Evolutionary conservation across 202 grass and related monocot genomes (phyloP), one percentile per base, ranked within the genome.

Genomic region (Bolboschoenoplectus hybrid): DNA sequence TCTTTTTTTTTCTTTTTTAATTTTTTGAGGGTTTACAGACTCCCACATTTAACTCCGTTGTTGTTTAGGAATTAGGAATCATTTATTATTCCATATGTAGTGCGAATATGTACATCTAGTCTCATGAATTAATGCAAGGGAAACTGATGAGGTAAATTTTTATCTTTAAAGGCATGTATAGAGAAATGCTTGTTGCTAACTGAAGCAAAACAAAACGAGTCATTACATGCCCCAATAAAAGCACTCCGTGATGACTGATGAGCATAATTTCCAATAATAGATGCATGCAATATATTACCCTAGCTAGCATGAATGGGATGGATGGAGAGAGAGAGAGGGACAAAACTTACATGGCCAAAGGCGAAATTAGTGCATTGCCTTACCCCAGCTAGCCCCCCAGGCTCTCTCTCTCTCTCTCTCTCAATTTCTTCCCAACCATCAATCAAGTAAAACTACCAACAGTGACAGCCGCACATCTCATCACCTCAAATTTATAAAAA

Each of bases 191-290:
- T n/a, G 2, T 41, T 79, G 52, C 52, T 41, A 41, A 79, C 5
- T 58, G 13, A 39, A 78, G 34, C 51, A 57, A 26, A 26, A 26
- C 26, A 26, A 26, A 78, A 57, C 34, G 10, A 57, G 74, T 57
- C 74, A 78, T 40, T 57, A 57, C 35, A 60, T 80, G 17, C 34
- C 55, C 34, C 36, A 80, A 40, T 56, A 43, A 60, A 61, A 60
- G 39, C 11, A 80, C 7, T 75, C 9, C 47, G 4, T 35, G 9
- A 76, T 14, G 26, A 47, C 1, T 35, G 9, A 76, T 14, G 26
- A 47, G 72, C 26, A 76, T 53, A 76, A 80, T 80, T 84, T 84
- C 82, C 82, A 84, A 84, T 84, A 57, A 71, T 84, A 69, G 49
- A 84, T 69, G 82, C 82, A 84, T 70, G 81, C 64, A 84, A 84